Percentiles rank a stretch among this genome's conserved stretches.
Conservation (phyloP, 805 yeast genomes). For the Ogataea pignaliae region DNA sequence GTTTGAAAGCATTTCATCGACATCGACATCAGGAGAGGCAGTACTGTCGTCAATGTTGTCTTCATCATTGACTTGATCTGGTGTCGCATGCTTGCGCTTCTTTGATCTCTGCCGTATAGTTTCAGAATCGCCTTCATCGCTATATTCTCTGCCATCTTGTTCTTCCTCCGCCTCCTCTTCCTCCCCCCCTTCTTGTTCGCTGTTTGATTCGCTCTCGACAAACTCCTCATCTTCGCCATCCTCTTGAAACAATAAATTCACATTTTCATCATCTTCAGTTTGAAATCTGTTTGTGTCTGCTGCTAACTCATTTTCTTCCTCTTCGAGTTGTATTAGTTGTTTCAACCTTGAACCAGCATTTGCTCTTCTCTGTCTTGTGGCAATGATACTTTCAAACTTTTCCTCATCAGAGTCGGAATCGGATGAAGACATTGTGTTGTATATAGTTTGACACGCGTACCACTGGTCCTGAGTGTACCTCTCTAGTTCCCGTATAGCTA, state of each 20-base stretch:
- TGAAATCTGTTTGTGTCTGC: conserved; percentile 14
- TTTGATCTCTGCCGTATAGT: conserved; percentile 15
- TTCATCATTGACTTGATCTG: conserved; percentile 4
- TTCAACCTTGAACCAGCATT: conserved; percentile 89
- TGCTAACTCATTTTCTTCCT: conserved; percentile 11
- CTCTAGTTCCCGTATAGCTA: too few species aligned
- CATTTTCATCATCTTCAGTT: conserved; percentile 71
- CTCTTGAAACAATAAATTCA: conserved; percentile 63
- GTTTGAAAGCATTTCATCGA: conserved; percentile 52
- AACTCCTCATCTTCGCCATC: conserved; percentile 54
- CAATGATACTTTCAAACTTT: conserved; percentile 52
- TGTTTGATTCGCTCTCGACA: conserved; percentile 25
- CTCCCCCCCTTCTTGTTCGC: conserved; percentile 28
- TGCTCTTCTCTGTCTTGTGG: conserved; percentile 70
- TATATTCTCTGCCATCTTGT: conserved; percentile 26
- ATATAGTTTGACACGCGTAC: too few species aligned
- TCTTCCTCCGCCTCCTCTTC: conserved; percentile 29
- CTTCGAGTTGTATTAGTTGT: conserved; percentile 68
- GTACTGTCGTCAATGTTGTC: conserved; percentile 29
- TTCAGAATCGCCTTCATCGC: conserved; percentile 11
- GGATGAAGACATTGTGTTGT: conserved; percentile 1
- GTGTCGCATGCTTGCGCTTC: conserved; percentile 17
- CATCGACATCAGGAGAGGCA: conserved; percentile 23
- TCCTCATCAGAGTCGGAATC: conserved; percentile 29
- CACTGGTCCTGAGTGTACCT: too few species aligned